Evolutionary conservation across 208 protist species (phyloP).

Genomic region (Willaertia magna): DNA sequence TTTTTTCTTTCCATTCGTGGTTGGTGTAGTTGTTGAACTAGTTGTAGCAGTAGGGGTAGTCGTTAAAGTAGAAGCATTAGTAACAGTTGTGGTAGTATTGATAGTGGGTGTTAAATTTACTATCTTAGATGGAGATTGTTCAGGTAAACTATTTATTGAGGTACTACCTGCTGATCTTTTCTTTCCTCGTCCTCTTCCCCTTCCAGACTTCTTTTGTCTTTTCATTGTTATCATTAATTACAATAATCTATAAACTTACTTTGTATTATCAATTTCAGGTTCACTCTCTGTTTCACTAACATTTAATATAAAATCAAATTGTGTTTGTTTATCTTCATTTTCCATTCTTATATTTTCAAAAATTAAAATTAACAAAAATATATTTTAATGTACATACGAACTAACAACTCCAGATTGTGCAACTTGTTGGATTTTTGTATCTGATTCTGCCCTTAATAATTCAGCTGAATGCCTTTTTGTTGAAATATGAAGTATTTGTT

Average conservation of each 20-base stretch:
- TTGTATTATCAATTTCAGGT: not conserved
- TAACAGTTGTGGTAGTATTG: not conserved
- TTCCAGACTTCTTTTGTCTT: not conserved
- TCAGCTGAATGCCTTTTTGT: not conserved
- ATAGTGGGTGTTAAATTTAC: not conserved
- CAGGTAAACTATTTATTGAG: not conserved
- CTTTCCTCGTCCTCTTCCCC: not conserved
- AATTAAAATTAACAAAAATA: not conserved
- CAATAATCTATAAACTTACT: too few species aligned
- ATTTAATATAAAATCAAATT: not conserved
- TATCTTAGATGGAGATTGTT: not conserved
- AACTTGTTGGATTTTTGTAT: conserved; percentile 1
- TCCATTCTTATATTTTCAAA: not conserved
- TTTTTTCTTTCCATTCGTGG: not conserved
- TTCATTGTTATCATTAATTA: too few species aligned
- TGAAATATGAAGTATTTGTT: not conserved
- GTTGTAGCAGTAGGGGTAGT: not conserved
- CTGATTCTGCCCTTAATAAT: not conserved
- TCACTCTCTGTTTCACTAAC: not conserved
- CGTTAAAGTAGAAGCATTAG: not conserved
- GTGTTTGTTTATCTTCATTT: not conserved
- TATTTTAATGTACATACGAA: not conserved
- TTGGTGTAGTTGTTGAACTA: not conserved
- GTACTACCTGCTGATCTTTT: not conserved
- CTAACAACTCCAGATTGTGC: not conserved